Evolutionary conservation across 2,329 filamentous ascomycete genomes (phyloP).

Genomic region (Sarocladium kiliense): DNA sequence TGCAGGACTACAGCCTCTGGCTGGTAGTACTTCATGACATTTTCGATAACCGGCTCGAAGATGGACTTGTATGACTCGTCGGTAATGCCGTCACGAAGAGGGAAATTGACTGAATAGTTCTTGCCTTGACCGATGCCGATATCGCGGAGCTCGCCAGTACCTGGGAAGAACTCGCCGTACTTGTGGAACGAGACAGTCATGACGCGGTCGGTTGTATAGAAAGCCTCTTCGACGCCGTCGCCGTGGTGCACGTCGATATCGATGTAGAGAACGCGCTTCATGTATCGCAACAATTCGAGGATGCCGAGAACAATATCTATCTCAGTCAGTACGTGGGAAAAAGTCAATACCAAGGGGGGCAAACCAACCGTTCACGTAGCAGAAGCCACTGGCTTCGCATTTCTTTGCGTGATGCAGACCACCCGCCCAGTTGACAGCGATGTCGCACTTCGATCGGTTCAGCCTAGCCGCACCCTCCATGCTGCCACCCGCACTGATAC

Average conservation of each 20-base stretch:
- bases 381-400: slow-evolving; percentile 92
- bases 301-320: slow-evolving; percentile 93
- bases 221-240: slow-evolving; percentile 88
- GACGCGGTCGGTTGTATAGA: slow-evolving; percentile 87
- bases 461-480: slow-evolving; percentile 90
- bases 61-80: slow-evolving; percentile 85
- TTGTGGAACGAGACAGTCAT: slow-evolving; percentile 96
- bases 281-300: slow-evolving; percentile 82
- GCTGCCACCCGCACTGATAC: slow-evolving; percentile 87
- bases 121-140: slow-evolving; percentile 85
- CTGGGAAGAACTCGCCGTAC: slow-evolving; percentile 94
- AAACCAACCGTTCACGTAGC: slow-evolving; percentile 84
- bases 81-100: slow-evolving; percentile 86
- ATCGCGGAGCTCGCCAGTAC: slow-evolving; percentile 81
- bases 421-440: slow-evolving; percentile 97
- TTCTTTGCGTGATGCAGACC: slow-evolving; percentile 98
- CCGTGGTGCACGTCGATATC: slow-evolving; percentile 94
- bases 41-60: slow-evolving; percentile 83
- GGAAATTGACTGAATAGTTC: slow-evolving; percentile 87
- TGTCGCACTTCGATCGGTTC: slow-evolving; percentile 87
- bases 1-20: slow-evolving; percentile 92
- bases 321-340: background rate
- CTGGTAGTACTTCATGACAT: slow-evolving; percentile 81
- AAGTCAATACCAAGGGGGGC: background rate
- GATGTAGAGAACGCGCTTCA: slow-evolving; percentile 95